Base-by-base conservation (phyloP, 2,329 filamentous ascomycete species). In the Albifimbria verrucaria region DNA sequence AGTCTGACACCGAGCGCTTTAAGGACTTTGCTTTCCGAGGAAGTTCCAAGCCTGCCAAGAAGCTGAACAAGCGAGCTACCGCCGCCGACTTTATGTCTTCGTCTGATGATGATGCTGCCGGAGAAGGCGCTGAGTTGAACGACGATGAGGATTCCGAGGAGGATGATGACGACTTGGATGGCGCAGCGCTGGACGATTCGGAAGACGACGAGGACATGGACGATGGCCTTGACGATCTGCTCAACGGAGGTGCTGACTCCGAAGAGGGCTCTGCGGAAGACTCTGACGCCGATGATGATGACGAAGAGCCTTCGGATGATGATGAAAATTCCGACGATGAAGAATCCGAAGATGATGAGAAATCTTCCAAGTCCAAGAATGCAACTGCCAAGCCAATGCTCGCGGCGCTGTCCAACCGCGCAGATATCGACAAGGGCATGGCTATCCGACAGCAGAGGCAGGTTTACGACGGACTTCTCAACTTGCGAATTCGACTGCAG, bases 401-500 rank as follows among this genome's bases (percentile, higher is more conserved):
- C 50, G 63, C 60, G n/a, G 65, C 62, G 15, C 51, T 66, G 15
- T 68, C 69, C 45, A 69, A 60, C 46, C 60, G 62, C 45, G 54
- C 61, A 22, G 94, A 97, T 66, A 85, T 88, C 4, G 83, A 87
- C 42, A 97, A 97, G 71, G 94, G 94, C 12, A 74, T 82, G 51
- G 93, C 93, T 0, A 90, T 99, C 36, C 93, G 92, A 62, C 78
- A 86, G 53, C 94, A 99, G 72, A 85, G 92, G 49, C 87, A 87
- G 56, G 85, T 87, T 1, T 99, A 96, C 65, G 93, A 97, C 61
- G 84, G 89, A 1, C 82, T 97, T 1, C 80, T 99, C 26, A 96
- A 96, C 72, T 82, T 92, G 15, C 86, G 94, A 20, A 97, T 99
- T 65, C 89, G 93, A 55, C 75, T 99, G 18, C 95, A 99, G 69